Percentiles rank a stretch among this genome's conserved stretches.
Evolutionary conservation across 495 filamentous ascomycete species (phyloP).

Genomic region (Aspergillus conjunctus): DNA sequence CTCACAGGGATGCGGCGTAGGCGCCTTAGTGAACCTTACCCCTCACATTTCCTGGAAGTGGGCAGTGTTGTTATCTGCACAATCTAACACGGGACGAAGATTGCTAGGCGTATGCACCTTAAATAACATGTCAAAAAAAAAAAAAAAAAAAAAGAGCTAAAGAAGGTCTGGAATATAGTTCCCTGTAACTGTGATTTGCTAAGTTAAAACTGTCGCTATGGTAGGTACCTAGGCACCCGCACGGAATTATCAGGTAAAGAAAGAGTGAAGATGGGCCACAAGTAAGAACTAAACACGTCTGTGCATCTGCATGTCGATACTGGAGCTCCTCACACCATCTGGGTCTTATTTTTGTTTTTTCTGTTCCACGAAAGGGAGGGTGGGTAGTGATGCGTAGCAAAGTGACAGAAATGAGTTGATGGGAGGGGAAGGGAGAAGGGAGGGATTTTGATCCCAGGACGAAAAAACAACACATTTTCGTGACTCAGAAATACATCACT

Average conservation of each 20-base stretch:
- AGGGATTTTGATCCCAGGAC: background rate
- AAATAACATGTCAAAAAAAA: too few species aligned
- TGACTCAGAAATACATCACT: background rate
- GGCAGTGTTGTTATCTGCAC: too few species aligned
- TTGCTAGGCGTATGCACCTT: too few species aligned
- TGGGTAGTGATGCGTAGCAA: background rate
- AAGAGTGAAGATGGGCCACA: background rate
- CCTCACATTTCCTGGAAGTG: too few species aligned
- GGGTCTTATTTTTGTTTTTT: background rate
- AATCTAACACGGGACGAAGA: too few species aligned
- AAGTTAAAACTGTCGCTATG: background rate
- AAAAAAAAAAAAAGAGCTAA: background rate
- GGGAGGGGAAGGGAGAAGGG: background rate
- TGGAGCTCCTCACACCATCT: background rate
- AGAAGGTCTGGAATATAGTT: background rate
- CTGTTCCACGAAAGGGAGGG: background rate
- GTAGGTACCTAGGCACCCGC: too few species aligned
- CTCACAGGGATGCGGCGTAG: too few species aligned
- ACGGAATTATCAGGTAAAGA: background rate
- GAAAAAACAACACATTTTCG: background rate
- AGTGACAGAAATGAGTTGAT: background rate
- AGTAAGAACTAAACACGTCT: conserved; percentile 8
- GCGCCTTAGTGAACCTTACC: too few species aligned
- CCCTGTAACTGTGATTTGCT: background rate
- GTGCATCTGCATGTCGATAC: background rate